Base-by-base conservation (phyloP, 371 early-diverging fungal genomes). In the Saksenaea oblongispora region DNA sequence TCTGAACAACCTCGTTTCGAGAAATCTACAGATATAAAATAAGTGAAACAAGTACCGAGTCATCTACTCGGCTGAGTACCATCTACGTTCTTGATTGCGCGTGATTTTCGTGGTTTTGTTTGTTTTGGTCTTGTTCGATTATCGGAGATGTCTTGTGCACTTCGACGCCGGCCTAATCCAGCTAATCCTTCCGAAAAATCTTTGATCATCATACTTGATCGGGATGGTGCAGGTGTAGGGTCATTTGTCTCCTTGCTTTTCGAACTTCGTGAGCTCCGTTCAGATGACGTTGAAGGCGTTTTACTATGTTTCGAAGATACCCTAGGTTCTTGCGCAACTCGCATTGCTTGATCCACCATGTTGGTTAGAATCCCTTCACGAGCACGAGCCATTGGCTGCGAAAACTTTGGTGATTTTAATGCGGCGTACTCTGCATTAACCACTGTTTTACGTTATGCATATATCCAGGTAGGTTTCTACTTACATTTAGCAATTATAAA, bases 371-470 rank as follows among this genome's bases (percentile, higher is more conserved):
- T 83, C 15, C 84, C 84, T 64, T 83, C 81, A 7, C 88, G 80
- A 22, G 88, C 87, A 54, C 88, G 72, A 44, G 75, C 81, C 72
- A 84, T 85, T 15, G 85, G 85, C 28, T 73, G 67, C 11, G 81
- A 65, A 59, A 88, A 75, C 59, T 85, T 83, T 4, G 92, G 91
- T 39, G 93, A 88, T 66, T 89, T 89, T 66, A 87, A 85, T 1
- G 92, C 90, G 13, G 93, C 90, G 65, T 91, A 88, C 65, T 92
- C 92, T 18, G 89, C 93, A 70, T 92, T 93, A 31, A 93, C 82
- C 73, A 83, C 83, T 83, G 60, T 35, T 37, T 36, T 2, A 28
- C 2, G 31, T 55, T 55, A 34, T 28, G 7, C 34, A 28, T 2
- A 55, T 1, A 27, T 34, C n/a, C 15, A 3, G 4, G 2, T 0